phyloP scores from a whole-genome alignment of 805 yeast species.

The Scheffersomyces ergatensis region DNA sequence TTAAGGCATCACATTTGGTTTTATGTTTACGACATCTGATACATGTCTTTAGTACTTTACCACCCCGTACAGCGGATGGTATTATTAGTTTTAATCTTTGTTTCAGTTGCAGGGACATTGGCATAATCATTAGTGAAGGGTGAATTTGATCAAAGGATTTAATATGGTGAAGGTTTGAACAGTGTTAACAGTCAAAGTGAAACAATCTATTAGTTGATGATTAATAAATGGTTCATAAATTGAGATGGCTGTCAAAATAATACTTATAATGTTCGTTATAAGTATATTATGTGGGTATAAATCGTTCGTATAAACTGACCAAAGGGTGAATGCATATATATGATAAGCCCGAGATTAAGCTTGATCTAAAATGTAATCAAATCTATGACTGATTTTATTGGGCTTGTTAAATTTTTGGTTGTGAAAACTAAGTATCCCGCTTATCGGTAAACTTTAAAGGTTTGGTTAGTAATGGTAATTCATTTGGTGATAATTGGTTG shows the following conservation, averaged over 20 bases:
- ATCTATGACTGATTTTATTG: neutral
- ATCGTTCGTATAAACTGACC: too few relatives aligned
- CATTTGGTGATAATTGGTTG: constrained; percentile 2
- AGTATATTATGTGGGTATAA: too few relatives aligned
- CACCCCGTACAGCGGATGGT: constrained; percentile 7
- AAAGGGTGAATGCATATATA: too few relatives aligned
- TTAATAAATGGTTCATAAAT: too few relatives aligned
- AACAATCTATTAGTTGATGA: too few relatives aligned
- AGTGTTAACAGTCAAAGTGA: too few relatives aligned
- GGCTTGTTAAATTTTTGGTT: neutral
- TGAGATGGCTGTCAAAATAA: too few relatives aligned
- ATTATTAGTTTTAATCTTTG: constrained; percentile 11
- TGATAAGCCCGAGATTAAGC: neutral
- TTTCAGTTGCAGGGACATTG: constrained; percentile 14
- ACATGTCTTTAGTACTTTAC: constrained; percentile 50
- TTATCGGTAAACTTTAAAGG: constrained; percentile 5
- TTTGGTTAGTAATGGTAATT: constrained; percentile 3
- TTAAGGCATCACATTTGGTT: constrained; percentile 59
- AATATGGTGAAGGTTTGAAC: too few relatives aligned
- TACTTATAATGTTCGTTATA: too few relatives aligned
- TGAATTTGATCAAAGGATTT: too few relatives aligned
- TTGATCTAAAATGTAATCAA: neutral
- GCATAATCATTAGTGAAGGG: neutral
- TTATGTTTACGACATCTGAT: constrained; percentile 64
- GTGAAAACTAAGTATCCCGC: constrained; percentile 1